Evolutionary conservation across 2,329 filamentous ascomycete species (phyloP).

Genomic region (Beauveria australis): DNA sequence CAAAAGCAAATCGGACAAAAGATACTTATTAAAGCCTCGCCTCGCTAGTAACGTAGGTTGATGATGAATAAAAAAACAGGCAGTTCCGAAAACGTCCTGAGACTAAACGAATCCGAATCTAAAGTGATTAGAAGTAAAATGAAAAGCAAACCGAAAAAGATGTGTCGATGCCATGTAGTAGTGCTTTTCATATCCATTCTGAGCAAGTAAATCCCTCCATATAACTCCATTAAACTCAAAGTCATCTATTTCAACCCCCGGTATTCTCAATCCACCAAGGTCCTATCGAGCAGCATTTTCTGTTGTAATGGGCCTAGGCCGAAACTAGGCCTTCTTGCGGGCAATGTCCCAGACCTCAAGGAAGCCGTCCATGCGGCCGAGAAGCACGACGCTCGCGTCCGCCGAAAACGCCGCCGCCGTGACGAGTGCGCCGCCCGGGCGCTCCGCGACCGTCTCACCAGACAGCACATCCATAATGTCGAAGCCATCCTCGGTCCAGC

Average conservation of each 20-base stretch:
- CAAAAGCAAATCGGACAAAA: neutral
- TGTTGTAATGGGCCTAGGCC: neutral
- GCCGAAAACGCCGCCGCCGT: constrained; percentile 29
- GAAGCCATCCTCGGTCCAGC: constrained; percentile 33
- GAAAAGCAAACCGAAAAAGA: neutral
- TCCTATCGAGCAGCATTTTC: too few species aligned
- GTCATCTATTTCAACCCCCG: too few species aligned
- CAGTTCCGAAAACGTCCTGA: neutral
- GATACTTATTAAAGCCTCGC: neutral
- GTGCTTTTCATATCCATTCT: constrained; percentile 2
- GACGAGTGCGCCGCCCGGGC: constrained; percentile 18
- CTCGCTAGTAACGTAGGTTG: neutral
- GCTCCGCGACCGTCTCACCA: constrained; percentile 24
- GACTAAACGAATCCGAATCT: neutral
- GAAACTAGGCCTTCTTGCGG: neutral
- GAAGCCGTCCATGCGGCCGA: constrained; percentile 27
- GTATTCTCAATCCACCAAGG: too few species aligned
- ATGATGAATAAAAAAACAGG: neutral
- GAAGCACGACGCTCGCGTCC: constrained; percentile 21
- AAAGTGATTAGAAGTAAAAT: neutral
- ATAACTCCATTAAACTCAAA: neutral
- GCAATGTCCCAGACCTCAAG: constrained; percentile 26
- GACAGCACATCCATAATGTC: constrained; percentile 31
- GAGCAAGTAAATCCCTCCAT: neutral
- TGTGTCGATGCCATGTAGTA: neutral